Evolutionary conservation across 2,329 filamentous ascomycete genomes (phyloP).

Genomic region (Colletotrichum camelliae): DNA sequence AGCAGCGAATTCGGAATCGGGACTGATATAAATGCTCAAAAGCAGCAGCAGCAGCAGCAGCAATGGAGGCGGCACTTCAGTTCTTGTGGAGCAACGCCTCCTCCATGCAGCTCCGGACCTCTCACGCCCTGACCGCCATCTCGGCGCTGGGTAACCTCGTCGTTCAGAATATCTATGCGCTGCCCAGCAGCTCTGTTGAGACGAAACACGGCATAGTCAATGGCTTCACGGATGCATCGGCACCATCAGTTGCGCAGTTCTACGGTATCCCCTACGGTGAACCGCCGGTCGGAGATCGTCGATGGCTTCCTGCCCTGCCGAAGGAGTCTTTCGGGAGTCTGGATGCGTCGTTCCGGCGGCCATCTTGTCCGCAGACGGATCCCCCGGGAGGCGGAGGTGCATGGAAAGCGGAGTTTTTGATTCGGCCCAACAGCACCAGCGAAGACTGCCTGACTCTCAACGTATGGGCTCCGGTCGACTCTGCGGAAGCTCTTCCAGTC

Average conservation of each 20-base stretch:
- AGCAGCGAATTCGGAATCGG: background rate
- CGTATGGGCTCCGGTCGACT: slow-evolving; percentile 46
- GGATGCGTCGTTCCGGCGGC: background rate
- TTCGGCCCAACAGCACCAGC: slow-evolving; percentile 15
- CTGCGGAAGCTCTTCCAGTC: slow-evolving; percentile 43
- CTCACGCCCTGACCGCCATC: background rate
- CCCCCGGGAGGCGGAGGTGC: background rate
- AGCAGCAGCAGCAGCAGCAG: background rate
- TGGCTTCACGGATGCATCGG: background rate
- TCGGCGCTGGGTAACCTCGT: background rate
- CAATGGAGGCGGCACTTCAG: background rate
- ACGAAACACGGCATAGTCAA: background rate
- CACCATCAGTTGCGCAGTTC: slow-evolving; percentile 30
- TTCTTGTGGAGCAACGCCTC: background rate
- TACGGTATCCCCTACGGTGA: slow-evolving; percentile 37
- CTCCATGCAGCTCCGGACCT: background rate
- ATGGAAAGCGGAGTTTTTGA: background rate
- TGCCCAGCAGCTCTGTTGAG: background rate
- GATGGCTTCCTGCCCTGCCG: slow-evolving; percentile 24
- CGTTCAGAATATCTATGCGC: background rate
- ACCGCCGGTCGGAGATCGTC: slow-evolving; percentile 28
- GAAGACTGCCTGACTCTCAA: slow-evolving; percentile 53
- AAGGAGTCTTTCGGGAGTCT: slow-evolving; percentile 24
- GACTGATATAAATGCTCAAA: background rate
- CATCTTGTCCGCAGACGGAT: background rate